Conservation (phyloP, 768 basidiomycete genomes). For the Sistotremastrum suecicum region DNA sequence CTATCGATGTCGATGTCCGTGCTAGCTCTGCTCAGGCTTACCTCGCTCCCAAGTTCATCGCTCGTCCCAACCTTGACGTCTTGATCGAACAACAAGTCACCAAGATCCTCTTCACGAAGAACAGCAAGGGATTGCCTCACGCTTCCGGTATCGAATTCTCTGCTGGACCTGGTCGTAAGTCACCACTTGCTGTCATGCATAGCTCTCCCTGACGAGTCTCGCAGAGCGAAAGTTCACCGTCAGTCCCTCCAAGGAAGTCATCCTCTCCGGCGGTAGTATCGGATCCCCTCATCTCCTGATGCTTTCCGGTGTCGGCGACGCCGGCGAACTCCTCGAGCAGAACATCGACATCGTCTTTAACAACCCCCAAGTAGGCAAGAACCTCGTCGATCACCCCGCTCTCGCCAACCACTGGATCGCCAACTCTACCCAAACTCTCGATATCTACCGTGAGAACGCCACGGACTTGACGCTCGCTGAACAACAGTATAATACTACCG, state of each 20-base stretch:
- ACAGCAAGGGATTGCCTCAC: neutral
- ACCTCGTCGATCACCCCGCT: conserved; percentile 18
- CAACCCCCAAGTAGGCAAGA: conserved; percentile 23
- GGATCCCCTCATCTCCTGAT: conserved; percentile 16
- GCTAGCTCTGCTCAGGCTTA: conserved; percentile 8
- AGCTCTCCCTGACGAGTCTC: neutral
- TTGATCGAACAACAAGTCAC: conserved; percentile 4
- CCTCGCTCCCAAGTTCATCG: conserved; percentile 3
- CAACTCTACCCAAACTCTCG: conserved; percentile 4
- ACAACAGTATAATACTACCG: conserved; percentile 6
- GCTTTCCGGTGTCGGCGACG: conserved; percentile 18
- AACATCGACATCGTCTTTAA: conserved; percentile 14
- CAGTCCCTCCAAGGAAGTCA: conserved; percentile 3
- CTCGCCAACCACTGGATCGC: conserved; percentile 8
- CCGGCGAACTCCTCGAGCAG: conserved; percentile 7
- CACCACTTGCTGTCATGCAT: neutral
- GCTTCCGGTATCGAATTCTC: neutral
- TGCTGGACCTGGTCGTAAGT: conserved; percentile 4
- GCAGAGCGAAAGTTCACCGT: conserved; percentile 3
- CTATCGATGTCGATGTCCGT: conserved; percentile 6
- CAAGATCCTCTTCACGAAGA: conserved; percentile 3
- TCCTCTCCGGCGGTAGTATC: conserved; percentile 12
- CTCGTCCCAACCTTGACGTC: conserved; percentile 11
- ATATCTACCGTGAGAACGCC: conserved; percentile 8
- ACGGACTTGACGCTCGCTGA: conserved; percentile 11